Base-by-base conservation (phyloP, 768 basidiomycete species). In the Pholiota molesta region DNA sequence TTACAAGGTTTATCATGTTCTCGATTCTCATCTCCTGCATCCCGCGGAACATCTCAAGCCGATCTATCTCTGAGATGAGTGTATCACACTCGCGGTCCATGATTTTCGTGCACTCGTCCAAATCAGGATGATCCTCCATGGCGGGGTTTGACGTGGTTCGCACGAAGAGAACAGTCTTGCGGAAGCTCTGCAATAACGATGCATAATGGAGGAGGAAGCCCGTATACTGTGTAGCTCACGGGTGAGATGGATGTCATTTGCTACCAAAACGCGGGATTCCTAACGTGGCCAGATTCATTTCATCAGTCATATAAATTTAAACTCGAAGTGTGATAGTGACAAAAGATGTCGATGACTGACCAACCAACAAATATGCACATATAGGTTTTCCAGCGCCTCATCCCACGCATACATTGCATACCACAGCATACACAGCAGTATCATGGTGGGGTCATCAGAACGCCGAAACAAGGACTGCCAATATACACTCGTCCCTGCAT, bases 321-420 rank as follows among this genome's bases (percentile, higher is more conserved):
- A 19, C 5, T 29, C 44, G 28, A 26, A 19, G 42, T 29, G 21
- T 19, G 19, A 37, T 11, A 31, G 23, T 16, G 21, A 31, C 31
- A 40, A 52, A 37, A 6, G 19, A 57, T 35, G 59, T 26, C 9
- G 21, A 55, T 51, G 21, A 71, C 81, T 64, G 53, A 86, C 86
- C 58, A 86, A 72, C 58, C 64, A 70, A 61, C 75, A 79, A 35
- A 87, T 79, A 66, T 86, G 80, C 5, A 69, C 59, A 62, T 86
- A 86, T 9, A 87, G 71, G 23, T 72, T 71, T 65, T 86, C 86
- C 10, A 87, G 68, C 0, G 84, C 75, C 66, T 87, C 80, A 58
- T 87, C 85, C 84, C 85, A 87, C 0, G 82, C 81, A 63, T 87
- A 87, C 54, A 86, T 54, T 5, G 83, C 80, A 57, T 86, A 81